phyloP scores from a whole-genome alignment of 169 alveolate species.

The Plasmodium reichenowi region DNA sequence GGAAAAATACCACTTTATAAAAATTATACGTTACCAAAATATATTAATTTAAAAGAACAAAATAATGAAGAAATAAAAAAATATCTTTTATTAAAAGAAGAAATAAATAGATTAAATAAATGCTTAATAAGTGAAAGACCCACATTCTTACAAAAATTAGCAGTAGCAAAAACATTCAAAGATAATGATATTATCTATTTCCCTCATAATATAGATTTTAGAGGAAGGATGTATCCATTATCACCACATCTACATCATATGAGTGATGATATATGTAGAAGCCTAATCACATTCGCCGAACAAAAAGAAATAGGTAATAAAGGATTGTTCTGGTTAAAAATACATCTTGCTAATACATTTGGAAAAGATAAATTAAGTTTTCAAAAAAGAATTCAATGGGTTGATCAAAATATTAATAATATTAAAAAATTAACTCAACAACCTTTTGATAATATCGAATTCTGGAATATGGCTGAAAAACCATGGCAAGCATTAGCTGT shows the following conservation, averaged over 20 bases:
- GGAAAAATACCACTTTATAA: slow-evolving; percentile 48
- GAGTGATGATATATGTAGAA: slow-evolving; percentile 96
- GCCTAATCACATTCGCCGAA: slow-evolving; percentile 93
- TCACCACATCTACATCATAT: slow-evolving; percentile 96
- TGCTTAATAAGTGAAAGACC: slow-evolving; percentile 82
- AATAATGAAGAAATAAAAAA: slow-evolving; percentile 46
- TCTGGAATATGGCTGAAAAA: slow-evolving; percentile 93
- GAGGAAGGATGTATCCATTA: slow-evolving; percentile 98
- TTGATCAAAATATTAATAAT: slow-evolving; percentile 83
- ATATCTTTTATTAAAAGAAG: slow-evolving; percentile 52
- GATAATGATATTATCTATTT: slow-evolving; percentile 90
- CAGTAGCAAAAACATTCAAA: slow-evolving; percentile 91
- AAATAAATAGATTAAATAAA: slow-evolving; percentile 77
- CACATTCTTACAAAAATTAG: slow-evolving; percentile 82
- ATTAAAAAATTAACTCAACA: slow-evolving; percentile 83
- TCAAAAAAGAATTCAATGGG: slow-evolving; percentile 89
- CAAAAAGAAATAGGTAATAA: slow-evolving; percentile 92
- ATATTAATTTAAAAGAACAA: slow-evolving; percentile 28
- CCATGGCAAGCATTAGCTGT: slow-evolving; percentile 97
- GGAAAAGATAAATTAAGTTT: slow-evolving; percentile 94
- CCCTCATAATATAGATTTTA: slow-evolving; percentile 97
- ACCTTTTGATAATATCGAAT: slow-evolving; percentile 89
- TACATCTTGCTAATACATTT: slow-evolving; percentile 93
- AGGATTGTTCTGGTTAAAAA: slow-evolving; percentile 96
- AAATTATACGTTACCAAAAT: slow-evolving; percentile 69